Evolutionary conservation across 2,329 filamentous ascomycete genomes (phyloP).

Genomic region (Trichoderma atroviride): DNA sequence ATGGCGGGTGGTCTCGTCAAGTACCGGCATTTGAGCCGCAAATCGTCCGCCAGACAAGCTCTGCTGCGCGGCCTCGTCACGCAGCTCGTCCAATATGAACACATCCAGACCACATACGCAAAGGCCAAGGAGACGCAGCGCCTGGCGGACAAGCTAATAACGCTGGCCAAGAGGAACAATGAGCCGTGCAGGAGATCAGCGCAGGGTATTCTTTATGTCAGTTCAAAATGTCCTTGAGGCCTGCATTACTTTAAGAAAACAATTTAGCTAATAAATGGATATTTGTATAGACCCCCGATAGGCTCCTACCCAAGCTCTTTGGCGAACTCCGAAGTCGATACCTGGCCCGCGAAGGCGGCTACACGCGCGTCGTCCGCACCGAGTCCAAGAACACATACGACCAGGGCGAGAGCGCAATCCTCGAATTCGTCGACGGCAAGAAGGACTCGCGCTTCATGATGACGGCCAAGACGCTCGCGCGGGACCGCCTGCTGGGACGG

Average conservation of each 20-base stretch:
- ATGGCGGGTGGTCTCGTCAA: conserved; percentile 89
- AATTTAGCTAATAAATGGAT: background rate
- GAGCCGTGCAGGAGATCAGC: conserved; percentile 76
- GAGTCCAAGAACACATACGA: conserved; percentile 83
- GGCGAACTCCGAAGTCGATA: conserved; percentile 81
- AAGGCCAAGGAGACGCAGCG: conserved; percentile 98
- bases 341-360: conserved; percentile 77
- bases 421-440: conserved; percentile 93
- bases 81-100: conserved; percentile 89
- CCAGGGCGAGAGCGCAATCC: conserved; percentile 85
- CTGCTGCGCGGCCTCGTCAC: conserved; percentile 95
- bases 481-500: conserved; percentile 58
- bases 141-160: conserved; percentile 91
- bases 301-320: conserved; percentile 84
- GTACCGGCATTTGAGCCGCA: conserved; percentile 85
- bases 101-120: conserved; percentile 91
- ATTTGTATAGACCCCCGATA: conserved; percentile 61
- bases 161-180: conserved; percentile 89
- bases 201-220: conserved; percentile 80
- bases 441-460: conserved; percentile 93
- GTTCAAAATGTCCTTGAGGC: conserved; percentile 28
- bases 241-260: background rate
- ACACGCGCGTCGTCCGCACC: conserved; percentile 90
- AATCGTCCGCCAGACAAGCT: conserved; percentile 85
- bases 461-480: conserved; percentile 82